These are phyloP conservation scores for Sporisorium sorghi DNA, from an alignment of 1,284 basidiomycete genomes.

Conservation along the genomic window DNA sequence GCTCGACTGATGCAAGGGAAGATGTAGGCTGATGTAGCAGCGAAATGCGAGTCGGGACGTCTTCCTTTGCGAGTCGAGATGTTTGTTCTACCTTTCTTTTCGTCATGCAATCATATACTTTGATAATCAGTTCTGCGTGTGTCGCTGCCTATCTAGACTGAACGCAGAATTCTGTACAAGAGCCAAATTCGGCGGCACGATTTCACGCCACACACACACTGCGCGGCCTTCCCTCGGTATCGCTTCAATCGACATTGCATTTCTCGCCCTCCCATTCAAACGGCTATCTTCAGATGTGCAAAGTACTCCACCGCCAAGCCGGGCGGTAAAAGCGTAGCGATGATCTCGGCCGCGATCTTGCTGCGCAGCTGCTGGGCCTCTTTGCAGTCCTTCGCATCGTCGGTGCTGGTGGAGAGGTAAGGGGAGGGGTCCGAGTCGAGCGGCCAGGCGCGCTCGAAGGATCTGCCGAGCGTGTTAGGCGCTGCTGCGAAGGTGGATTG, in stretches of 20 bases:
- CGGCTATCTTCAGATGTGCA: conserved; percentile 12
- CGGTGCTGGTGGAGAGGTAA: conserved; percentile 5
- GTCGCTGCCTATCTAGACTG: not conserved
- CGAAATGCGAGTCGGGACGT: conserved; percentile 5
- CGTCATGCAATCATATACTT: conserved; percentile 27
- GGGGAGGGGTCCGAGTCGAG: conserved; percentile 26
- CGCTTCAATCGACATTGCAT: not conserved
- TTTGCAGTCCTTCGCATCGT: conserved; percentile 7
- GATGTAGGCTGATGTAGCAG: conserved; percentile 4
- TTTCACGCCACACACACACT: not conserved
- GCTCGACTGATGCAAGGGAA: not conserved
- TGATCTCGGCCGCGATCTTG: conserved; percentile 34
- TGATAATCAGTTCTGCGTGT: conserved; percentile 5
- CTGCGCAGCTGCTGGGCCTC: conserved; percentile 23
- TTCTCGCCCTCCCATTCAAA: not conserved
- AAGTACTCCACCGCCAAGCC: conserved; percentile 23
- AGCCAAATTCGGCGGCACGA: not conserved
- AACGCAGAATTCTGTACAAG: not conserved
- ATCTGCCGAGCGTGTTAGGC: conserved; percentile 38
- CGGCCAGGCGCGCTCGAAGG: conserved; percentile 39
- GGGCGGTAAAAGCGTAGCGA: conserved; percentile 30
- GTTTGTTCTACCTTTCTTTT: conserved; percentile 1
- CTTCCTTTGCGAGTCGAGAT: not conserved
- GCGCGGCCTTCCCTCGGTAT: no score
- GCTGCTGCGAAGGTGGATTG: conserved; percentile 30